These are phyloP conservation scores for Penstemon barbatus DNA, from an alignment of 257 asterid species.

Conservation along the genomic window DNA sequence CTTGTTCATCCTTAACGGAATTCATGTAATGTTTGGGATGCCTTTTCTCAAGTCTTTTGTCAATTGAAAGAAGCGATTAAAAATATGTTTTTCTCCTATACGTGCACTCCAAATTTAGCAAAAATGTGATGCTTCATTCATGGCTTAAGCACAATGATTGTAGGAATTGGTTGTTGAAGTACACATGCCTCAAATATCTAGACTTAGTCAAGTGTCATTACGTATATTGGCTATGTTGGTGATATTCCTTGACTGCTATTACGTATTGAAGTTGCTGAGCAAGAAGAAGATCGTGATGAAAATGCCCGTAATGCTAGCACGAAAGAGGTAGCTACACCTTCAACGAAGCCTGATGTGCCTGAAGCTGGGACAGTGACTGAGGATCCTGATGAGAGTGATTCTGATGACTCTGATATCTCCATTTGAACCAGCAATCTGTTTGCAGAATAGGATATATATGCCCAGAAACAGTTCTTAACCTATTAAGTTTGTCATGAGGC, in stretches of 20 bases:
- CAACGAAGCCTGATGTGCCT: slow-evolving; percentile 56
- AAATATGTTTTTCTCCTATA: background rate
- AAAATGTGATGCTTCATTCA: too few species aligned
- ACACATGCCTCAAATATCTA: background rate
- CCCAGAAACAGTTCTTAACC: background rate
- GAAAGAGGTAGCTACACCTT: slow-evolving; percentile 57
- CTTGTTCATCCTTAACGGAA: too few species aligned
- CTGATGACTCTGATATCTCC: slow-evolving; percentile 88
- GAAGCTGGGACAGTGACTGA: slow-evolving; percentile 58
- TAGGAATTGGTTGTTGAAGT: background rate
- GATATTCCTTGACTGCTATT: slow-evolving; percentile 44
- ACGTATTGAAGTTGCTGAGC: slow-evolving; percentile 61
- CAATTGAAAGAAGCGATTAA: background rate
- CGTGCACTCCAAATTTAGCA: too few species aligned
- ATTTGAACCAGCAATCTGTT: slow-evolving; percentile 39
- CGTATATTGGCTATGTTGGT: too few species aligned
- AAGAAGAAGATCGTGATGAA: slow-evolving; percentile 62
- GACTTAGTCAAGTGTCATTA: too few species aligned
- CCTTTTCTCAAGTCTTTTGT: too few species aligned
- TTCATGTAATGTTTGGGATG: too few species aligned
- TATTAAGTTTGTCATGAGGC: slow-evolving; percentile 18
- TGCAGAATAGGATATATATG: slow-evolving; percentile 8
- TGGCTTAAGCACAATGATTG: too few species aligned
- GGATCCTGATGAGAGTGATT: slow-evolving; percentile 85
- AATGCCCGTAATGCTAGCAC: slow-evolving; percentile 52